Base-by-base conservation (phyloP, 2,329 filamentous ascomycete species). In the Cryoendolithus antarcticus region DNA sequence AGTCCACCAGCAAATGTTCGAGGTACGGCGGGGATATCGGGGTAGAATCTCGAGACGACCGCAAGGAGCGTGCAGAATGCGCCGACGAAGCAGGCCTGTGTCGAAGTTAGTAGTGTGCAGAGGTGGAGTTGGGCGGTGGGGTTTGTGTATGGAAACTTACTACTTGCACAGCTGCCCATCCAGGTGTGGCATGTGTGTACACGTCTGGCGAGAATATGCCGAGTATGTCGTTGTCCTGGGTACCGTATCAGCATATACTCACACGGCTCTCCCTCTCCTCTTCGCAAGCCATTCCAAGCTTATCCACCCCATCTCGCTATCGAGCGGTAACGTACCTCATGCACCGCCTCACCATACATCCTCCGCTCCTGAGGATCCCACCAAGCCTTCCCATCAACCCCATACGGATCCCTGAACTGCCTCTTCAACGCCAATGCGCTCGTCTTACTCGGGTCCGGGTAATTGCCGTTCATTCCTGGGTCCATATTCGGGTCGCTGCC, bases 361-460 rank as follows among this genome's bases (percentile, higher is more conserved):
- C 91, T 78, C 60, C 88, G 80, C 64, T 96, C 91, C 67, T 98
- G 91, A 63, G 86, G 82, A 66, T 98, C 89, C 85, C 86, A 96
- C 86, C 86, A 98, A 59, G 85, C 80, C 15, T 19, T 19, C 15
- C 15, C 15, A 19, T 19, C 15, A 19, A 19, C 15, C 58, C 65
- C 89, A 61, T 96, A 76, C 29, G 93, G 91, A 63, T 96, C 91
- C 60, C 91, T 85, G 67, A 86, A 83, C 62, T 86, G 80, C 52
- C 89, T 82, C 72, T 94, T 95, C 64, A 89, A 69, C 39, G 72
- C 65, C 24, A 58, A 47, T 9, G 51, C 54, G 8, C 55, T 56
- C 40, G 51, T 57, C 30, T 52, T 44, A 9, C 78, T 76, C 42
- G 84, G 82, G 65, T 88, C 86, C 57, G 83, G 73, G 62, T 86